Base-by-base conservation (phyloP, 495 filamentous ascomycete genomes). In the Daldinia loculata region DNA sequence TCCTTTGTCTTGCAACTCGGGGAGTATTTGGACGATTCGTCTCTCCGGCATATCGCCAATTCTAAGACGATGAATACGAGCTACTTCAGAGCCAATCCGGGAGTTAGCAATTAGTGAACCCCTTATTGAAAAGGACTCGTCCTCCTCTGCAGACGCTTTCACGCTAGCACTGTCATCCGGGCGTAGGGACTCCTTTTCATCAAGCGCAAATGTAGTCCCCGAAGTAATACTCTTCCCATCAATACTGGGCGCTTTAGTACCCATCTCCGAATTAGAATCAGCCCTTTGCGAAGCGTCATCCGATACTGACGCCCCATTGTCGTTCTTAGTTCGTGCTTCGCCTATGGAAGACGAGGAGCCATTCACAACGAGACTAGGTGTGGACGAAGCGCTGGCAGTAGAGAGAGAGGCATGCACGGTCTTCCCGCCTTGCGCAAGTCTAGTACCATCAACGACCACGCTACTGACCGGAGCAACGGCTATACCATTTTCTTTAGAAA, bases 161-260 rank as follows among this genome's bases (percentile, higher is more conserved):
- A 95, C 89, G 75, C 93, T 97, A 17, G 94, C 94, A 76, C 94
- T 97, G 70, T 98, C 94, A 81, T 97, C 94, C 4, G 94, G 94
- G 2, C 93, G 90, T 30, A 97, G 83, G 11, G 94, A 97, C 71
- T 97, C 94, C 75, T 97, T 98, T 79, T 98, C 94, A 75, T 98
- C 94, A 78, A 97, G 82, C 15, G 92, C 93, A 80, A 95, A 97
- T 3, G 94, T 97, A 2, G 91, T 95, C 17, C 91, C 93, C 19
- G 94, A 98, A 12, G 92, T 91, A 72, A 94, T 91, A 78, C 93
- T 97, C 79, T 97, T 97, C 29, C 91, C 93, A 75, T 97, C 93
- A 17, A 96, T 83, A 74, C 93, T 97, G 50, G 92, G 90, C 39
- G 92, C 90, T 78, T 96, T 97, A 4, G 89, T 93, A 6, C 94